A percentile compares a stretch with the other conserved stretches of the same genome.
phyloP scores from a whole-genome alignment of 768 basidiomycete species.

The Coprinopsis strossmayeri region DNA sequence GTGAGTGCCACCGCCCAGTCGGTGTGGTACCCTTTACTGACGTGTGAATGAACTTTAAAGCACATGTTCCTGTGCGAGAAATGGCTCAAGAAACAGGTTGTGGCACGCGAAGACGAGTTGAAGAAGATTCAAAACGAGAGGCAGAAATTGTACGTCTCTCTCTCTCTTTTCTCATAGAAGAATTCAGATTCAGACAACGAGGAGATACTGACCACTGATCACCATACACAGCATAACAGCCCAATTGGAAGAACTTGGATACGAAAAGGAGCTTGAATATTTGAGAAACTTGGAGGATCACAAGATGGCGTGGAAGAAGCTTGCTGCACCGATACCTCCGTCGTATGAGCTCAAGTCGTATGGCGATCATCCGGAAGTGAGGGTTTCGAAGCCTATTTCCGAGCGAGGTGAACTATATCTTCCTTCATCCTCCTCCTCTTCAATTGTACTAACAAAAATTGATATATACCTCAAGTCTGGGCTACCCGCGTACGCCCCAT shows the following conservation, averaged over 20 bases:
- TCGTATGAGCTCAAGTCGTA: not conserved
- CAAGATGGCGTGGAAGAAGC: constrained; percentile 14
- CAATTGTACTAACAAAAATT: too few species aligned
- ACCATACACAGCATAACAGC: not conserved
- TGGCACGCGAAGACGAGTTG: not conserved
- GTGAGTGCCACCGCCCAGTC: not conserved
- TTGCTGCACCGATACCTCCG: not conserved
- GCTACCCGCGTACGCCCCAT: constrained; percentile 18
- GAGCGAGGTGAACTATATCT: constrained; percentile 8
- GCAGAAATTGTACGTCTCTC: not conserved
- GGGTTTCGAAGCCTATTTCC: not conserved
- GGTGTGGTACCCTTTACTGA: too few species aligned
- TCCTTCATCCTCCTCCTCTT: too few species aligned
- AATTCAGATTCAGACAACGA: too few species aligned
- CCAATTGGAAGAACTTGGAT: not conserved
- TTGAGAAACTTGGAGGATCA: constrained; percentile 8
- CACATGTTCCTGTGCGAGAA: not conserved
- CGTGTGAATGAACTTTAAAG: too few species aligned
- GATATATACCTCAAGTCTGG: constrained; percentile 24
- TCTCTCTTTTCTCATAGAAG: not conserved
- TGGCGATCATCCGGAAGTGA: not conserved
- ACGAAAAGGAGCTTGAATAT: constrained; percentile 10
- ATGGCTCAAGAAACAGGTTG: not conserved
- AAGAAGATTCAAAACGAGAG: not conserved
- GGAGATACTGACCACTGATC: too few species aligned